Percentiles rank a stretch among this genome's conserved stretches.
These are phyloP conservation scores for Nigrospora oryzae DNA, from an alignment of 2,329 filamentous ascomycete genomes.

Conservation along the genomic window DNA sequence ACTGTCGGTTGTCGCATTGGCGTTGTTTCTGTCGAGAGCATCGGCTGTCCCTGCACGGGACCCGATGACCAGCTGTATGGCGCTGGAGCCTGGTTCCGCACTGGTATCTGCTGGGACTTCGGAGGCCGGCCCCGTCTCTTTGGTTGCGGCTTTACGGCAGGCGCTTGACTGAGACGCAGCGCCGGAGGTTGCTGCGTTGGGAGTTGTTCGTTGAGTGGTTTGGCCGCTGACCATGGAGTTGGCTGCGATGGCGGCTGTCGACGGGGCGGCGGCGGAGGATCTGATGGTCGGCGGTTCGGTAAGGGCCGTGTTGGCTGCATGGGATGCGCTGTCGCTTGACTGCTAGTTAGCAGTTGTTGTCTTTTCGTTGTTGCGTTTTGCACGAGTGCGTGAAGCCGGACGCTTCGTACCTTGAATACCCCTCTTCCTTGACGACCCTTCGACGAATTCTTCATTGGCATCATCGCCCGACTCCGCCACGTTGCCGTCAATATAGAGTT, in stretches of 20 bases:
- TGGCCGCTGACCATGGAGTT: background rate
- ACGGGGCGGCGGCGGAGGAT: too few species aligned
- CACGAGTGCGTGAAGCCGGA: slow-evolving; percentile 4
- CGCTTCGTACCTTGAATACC: slow-evolving; percentile 15
- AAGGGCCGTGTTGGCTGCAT: too few species aligned
- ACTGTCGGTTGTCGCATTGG: background rate
- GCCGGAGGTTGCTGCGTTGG: too few species aligned
- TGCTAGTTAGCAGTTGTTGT: slow-evolving; percentile 11
- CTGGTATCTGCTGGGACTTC: background rate
- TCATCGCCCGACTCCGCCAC: slow-evolving; percentile 11
- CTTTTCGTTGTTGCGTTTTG: slow-evolving; percentile 5
- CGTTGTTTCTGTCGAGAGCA: slow-evolving; percentile 2
- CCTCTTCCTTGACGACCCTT: slow-evolving; percentile 4
- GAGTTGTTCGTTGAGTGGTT: background rate
- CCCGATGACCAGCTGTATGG: slow-evolving; percentile 8
- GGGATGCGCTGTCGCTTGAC: slow-evolving; percentile 6
- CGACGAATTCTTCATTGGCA: slow-evolving; percentile 3
- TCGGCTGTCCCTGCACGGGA: slow-evolving; percentile 8
- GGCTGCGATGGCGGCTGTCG: background rate
- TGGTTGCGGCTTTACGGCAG: background rate
- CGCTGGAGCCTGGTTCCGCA: background rate
- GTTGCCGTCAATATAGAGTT: slow-evolving; percentile 16
- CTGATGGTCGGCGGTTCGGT: too few species aligned
- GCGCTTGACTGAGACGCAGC: too few species aligned
- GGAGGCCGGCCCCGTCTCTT: slow-evolving; percentile 2